Evolutionary conservation across 257 asterid genomes (phyloP).

Genomic region (Nyctanthes arbortristis): DNA sequence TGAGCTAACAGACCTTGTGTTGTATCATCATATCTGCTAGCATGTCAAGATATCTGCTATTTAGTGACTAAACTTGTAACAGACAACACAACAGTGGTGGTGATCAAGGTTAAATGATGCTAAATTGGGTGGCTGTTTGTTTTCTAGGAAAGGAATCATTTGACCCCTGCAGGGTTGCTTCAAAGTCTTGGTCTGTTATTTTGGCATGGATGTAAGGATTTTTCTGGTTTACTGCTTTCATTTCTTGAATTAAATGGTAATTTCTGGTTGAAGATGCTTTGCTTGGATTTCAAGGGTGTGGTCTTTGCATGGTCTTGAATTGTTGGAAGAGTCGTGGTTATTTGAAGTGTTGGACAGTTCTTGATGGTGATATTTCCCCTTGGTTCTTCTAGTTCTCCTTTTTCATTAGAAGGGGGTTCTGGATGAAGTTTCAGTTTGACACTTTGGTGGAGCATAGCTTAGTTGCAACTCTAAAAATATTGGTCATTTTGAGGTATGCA

Average conservation of each 20-base stretch:
- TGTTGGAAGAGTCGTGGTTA: slow-evolving; percentile 6
- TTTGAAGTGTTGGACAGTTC: neutral
- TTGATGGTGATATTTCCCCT: neutral
- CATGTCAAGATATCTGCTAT: neutral
- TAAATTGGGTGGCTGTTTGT: no score
- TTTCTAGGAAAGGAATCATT: no score
- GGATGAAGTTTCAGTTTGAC: neutral
- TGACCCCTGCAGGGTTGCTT: no score
- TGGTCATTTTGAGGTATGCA: neutral
- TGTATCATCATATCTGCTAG: neutral
- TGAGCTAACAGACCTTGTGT: neutral
- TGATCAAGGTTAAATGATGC: no score
- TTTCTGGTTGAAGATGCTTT: slow-evolving; percentile 6
- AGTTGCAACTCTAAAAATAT: neutral
- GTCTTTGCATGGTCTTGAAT: neutral
- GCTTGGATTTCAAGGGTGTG: neutral
- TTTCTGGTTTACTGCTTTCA: neutral
- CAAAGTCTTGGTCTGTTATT: no score
- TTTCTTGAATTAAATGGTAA: neutral
- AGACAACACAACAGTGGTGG: no score
- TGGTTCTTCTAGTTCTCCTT: neutral
- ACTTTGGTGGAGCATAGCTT: neutral
- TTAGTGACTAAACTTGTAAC: no score
- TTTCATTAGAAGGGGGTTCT: neutral
- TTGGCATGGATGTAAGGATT: no score